These are phyloP conservation scores for Mycena polygramma DNA, from an alignment of 768 basidiomycete genomes.

Conservation along the genomic window DNA sequence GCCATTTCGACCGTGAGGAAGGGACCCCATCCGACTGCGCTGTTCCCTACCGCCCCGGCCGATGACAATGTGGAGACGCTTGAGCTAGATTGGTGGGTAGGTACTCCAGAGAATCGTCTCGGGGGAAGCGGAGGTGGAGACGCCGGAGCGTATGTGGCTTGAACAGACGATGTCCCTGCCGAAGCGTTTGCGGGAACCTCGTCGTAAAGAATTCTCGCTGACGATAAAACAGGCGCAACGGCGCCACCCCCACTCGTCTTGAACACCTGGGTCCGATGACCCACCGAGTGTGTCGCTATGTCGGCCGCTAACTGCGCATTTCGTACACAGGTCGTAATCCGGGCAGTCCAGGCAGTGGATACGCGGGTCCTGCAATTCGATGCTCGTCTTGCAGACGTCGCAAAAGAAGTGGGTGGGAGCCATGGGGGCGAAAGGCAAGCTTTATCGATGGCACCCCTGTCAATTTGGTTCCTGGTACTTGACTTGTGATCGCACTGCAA, in stretches of 20 bases:
- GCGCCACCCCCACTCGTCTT: slow-evolving; percentile 2
- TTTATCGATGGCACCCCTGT: no score
- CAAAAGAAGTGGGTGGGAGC: no score
- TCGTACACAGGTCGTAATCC: slow-evolving; percentile 22
- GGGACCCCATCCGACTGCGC: slow-evolving; percentile 23
- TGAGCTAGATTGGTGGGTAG: no score
- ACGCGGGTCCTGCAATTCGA: slow-evolving; percentile 5
- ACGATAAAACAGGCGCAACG: neutral
- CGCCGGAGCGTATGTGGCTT: neutral
- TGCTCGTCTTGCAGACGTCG: no score
- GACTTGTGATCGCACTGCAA: no score
- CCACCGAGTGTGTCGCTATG: neutral
- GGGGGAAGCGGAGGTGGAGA: no score
- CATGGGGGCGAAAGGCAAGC: no score
- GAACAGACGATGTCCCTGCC: neutral
- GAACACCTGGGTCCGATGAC: slow-evolving; percentile 1
- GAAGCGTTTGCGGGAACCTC: neutral
- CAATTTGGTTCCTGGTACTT: no score
- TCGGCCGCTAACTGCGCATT: slow-evolving; percentile 19
- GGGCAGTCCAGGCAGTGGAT: slow-evolving; percentile 23
- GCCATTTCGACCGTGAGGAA: slow-evolving; percentile 26
- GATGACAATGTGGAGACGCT: neutral
- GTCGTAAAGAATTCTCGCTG: neutral
- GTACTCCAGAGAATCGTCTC: no score
- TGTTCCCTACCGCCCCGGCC: neutral